phyloP scores from a whole-genome alignment of 305 asterid genomes.

The Solanum hybrid region DNA sequence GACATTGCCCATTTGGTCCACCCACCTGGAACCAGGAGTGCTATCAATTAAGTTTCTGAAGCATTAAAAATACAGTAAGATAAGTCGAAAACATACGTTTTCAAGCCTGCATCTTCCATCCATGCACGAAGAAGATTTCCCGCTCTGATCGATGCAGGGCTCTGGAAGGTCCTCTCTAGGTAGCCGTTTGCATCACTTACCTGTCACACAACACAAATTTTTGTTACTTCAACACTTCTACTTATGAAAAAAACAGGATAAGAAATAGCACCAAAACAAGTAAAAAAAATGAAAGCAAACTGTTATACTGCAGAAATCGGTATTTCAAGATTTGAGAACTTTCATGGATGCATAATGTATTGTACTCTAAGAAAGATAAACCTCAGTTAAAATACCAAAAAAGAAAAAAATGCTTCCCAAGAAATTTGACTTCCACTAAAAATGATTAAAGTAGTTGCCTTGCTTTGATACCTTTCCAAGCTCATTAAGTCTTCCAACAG shows the following conservation, averaged over 20 bases:
- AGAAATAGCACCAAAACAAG: neutral
- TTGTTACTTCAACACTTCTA: neutral
- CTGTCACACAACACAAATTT: constrained; percentile 25
- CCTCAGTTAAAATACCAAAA: neutral
- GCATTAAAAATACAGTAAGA: neutral
- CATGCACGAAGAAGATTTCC: constrained; percentile 60
- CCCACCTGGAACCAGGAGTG: constrained; percentile 54
- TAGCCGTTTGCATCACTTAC: constrained; percentile 79
- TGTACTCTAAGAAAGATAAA: neutral
- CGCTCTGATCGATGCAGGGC: constrained; percentile 77
- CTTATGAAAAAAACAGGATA: neutral
- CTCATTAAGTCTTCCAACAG: constrained; percentile 63
- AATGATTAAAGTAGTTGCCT: neutral
- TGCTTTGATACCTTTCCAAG: constrained; percentile 66
- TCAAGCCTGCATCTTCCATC: constrained; percentile 97
- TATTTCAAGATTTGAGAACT: neutral
- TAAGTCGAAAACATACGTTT: constrained; percentile 42
- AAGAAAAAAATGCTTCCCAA: neutral
- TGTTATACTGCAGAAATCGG: neutral
- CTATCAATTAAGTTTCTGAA: constrained; percentile 6
- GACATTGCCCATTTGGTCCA: constrained; percentile 93
- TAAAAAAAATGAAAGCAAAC: neutral
- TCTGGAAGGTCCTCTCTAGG: constrained; percentile 93
- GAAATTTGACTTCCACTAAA: neutral
- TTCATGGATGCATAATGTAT: neutral